Conservation (phyloP, 306 rosid genomes). For the Acacia crassicarpa region DNA sequence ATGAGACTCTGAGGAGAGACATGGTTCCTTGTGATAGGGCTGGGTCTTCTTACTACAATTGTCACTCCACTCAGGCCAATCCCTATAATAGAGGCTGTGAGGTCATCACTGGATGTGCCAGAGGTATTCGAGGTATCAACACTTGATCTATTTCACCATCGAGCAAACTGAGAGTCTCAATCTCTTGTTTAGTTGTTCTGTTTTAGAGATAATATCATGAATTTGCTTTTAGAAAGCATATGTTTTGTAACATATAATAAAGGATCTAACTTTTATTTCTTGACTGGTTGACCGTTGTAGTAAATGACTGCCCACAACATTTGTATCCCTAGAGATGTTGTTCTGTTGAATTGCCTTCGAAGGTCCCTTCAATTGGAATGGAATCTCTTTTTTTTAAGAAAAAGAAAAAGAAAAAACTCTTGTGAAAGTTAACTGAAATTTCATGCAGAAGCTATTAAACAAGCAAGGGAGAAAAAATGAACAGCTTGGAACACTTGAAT, state of each 20-base stretch:
- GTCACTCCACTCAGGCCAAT: constrained; percentile 53
- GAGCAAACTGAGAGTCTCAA: background rate
- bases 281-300: background rate
- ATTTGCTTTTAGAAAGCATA: background rate
- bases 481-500: background rate
- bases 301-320: background rate
- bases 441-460: background rate
- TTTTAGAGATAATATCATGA: background rate
- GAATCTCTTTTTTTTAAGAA: background rate
- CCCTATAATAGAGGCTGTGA: constrained; percentile 67
- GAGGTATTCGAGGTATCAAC: constrained; percentile 45
- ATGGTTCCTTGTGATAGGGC: constrained; percentile 59
- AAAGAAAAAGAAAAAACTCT: background rate
- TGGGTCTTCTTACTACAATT: constrained; percentile 70
- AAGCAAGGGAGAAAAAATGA: background rate
- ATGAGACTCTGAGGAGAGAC: constrained; percentile 67
- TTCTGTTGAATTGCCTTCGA: background rate
- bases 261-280: background rate
- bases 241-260: constrained; percentile 1
- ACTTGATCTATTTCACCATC: constrained; percentile 20
- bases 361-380: background rate
- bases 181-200: background rate
- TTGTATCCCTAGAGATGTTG: background rate
- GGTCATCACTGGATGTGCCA: constrained; percentile 64
- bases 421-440: background rate